Evolutionary conservation across 345 rosid genomes (phyloP).

Genomic region (Kandelia obovata): DNA sequence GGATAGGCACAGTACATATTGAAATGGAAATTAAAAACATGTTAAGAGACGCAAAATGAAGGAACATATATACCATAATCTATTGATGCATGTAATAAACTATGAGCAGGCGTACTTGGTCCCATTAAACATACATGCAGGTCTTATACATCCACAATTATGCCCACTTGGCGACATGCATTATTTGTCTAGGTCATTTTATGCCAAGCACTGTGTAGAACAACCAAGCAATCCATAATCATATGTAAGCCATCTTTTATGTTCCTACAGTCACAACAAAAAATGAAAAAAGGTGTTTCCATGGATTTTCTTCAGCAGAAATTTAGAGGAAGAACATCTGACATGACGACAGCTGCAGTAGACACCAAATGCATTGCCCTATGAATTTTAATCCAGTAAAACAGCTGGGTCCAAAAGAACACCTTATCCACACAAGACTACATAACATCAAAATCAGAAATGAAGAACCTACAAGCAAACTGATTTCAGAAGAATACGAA

Average conservation of each 20-base stretch:
- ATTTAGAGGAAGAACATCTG: background rate
- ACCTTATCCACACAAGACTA: background rate
- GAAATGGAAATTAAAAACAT: no score
- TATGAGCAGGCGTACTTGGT: background rate
- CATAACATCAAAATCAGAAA: background rate
- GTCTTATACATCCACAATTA: background rate
- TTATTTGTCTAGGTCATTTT: background rate
- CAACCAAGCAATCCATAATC: background rate
- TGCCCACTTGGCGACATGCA: background rate
- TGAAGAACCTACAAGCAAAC: background rate
- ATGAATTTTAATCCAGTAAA: background rate
- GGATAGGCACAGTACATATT: background rate
- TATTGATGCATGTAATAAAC: background rate
- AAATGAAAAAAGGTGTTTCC: background rate
- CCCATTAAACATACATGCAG: background rate
- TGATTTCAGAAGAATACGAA: background rate
- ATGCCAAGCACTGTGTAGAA: background rate
- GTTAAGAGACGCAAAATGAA: background rate
- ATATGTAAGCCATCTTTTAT: background rate
- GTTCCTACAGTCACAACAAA: background rate
- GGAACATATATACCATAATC: slow-evolving; percentile 2
- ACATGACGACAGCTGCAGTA: background rate
- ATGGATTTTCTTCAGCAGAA: slow-evolving; percentile 3
- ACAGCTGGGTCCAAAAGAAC: background rate
- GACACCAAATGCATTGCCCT: no score